phyloP scores from a whole-genome alignment of 2,329 filamentous ascomycete genomes.

The Sarocladiaceae sp. region DNA sequence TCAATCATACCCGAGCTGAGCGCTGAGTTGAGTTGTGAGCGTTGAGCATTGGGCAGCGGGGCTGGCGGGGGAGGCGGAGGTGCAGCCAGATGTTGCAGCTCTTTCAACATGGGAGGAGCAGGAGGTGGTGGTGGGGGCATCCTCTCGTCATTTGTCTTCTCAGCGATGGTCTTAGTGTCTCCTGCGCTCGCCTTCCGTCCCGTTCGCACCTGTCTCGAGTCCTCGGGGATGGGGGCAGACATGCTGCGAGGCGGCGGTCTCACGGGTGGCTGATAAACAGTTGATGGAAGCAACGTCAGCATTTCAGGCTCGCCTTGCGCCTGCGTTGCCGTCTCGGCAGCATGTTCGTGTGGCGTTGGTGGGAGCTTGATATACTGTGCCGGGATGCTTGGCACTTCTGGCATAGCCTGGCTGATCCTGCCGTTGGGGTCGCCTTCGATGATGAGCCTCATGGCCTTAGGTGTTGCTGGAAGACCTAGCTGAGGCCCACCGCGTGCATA shows the following conservation, averaged over 20 bases:
- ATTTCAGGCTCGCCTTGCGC: constrained; percentile 19
- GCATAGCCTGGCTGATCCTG: constrained; percentile 35
- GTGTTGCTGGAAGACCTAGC: constrained; percentile 82
- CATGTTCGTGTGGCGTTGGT: constrained; percentile 23
- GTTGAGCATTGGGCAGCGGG: constrained; percentile 42
- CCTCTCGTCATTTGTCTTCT: constrained; percentile 16
- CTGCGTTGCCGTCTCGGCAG: constrained; percentile 16
- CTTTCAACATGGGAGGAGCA: constrained; percentile 48
- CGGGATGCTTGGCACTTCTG: constrained; percentile 51
- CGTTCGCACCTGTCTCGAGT: constrained; percentile 22
- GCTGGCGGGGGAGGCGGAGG: constrained; percentile 58
- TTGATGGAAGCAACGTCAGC: constrained; percentile 49
- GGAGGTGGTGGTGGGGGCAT: constrained; percentile 40
- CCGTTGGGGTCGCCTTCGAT: constrained; percentile 51
- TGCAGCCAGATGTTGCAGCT: constrained; percentile 55
- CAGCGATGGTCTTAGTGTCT: constrained; percentile 41
- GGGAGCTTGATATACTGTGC: constrained; percentile 38
- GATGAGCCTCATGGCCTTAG: constrained; percentile 81
- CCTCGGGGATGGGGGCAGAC: constrained; percentile 48
- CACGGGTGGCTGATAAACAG: constrained; percentile 51
- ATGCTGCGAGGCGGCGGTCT: constrained; percentile 52
- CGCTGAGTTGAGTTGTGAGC: constrained; percentile 36
- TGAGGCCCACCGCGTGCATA: constrained; percentile 43
- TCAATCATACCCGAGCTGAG: constrained; percentile 53
- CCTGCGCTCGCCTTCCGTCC: constrained; percentile 29